Evolutionary conservation across 306 rosid species (phyloP).

Genomic region (Casuarina equisetifolia): DNA sequence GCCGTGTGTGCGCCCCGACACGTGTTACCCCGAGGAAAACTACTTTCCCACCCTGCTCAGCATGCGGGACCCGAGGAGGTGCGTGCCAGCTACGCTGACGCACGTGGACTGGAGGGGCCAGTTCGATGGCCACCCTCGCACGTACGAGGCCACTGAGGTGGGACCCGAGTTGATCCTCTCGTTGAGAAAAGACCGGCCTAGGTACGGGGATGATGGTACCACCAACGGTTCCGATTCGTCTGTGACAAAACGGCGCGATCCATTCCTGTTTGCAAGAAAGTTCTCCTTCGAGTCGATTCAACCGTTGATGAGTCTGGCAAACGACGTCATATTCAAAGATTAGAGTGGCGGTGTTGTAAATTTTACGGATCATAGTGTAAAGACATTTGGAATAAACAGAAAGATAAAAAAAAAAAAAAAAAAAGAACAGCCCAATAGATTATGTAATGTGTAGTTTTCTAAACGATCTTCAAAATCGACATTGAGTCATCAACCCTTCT

Average conservation of each 20-base stretch:
- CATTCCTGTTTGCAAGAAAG: slow-evolving; percentile 72
- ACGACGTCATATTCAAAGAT: slow-evolving; percentile 47
- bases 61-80: slow-evolving; percentile 50
- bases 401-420: neutral
- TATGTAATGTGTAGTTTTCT: neutral
- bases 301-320: slow-evolving; percentile 53
- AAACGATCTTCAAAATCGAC: no score
- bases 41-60: slow-evolving; percentile 73
- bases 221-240: slow-evolving; percentile 24
- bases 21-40: slow-evolving; percentile 72
- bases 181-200: slow-evolving; percentile 38
- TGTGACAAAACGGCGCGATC: slow-evolving; percentile 28
- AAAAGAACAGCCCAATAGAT: slow-evolving; percentile 17
- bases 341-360: slow-evolving; percentile 23
- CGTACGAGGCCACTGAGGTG: slow-evolving; percentile 44
- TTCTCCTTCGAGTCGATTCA: slow-evolving; percentile 39
- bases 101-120: slow-evolving; percentile 67
- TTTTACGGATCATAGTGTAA: slow-evolving; percentile 1
- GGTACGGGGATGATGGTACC: slow-evolving; percentile 50
- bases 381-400: neutral
- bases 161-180: slow-evolving; percentile 35
- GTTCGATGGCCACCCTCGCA: slow-evolving; percentile 60
- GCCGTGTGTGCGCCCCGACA: slow-evolving; percentile 45
- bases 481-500: no score
- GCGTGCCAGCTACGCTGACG: slow-evolving; percentile 70